These are phyloP conservation scores for Penicillium crystallinum DNA, from an alignment of 495 filamentous ascomycete species.

Conservation along the genomic window DNA sequence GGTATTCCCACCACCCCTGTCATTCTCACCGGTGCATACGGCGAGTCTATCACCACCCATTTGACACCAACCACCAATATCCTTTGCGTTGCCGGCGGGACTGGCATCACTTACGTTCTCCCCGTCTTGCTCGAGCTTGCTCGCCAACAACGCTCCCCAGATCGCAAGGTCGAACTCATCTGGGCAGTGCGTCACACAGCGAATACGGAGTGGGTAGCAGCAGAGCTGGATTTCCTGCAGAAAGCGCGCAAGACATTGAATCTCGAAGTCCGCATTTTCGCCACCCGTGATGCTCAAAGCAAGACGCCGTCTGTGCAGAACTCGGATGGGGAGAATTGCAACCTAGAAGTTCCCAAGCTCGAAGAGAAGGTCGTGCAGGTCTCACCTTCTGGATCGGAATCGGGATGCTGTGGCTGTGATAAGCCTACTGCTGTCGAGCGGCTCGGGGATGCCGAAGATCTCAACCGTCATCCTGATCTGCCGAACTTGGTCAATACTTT, in stretches of 20 bases:
- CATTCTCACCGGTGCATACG: conserved; percentile 56
- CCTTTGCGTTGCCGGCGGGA: conserved; percentile 59
- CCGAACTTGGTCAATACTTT: conserved; percentile 24
- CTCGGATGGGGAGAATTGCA: conserved; percentile 1
- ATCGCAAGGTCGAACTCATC: conserved; percentile 49
- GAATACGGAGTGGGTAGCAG: conserved; percentile 52
- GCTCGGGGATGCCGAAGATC: conserved; percentile 9
- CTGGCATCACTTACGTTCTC: conserved; percentile 58
- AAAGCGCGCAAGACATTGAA: conserved; percentile 30
- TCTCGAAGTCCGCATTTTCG: conserved; percentile 49
- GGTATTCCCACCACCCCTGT: conserved; percentile 37
- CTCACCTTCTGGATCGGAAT: conserved; percentile 1
- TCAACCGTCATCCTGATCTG: conserved; percentile 27
- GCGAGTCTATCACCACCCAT: conserved; percentile 40
- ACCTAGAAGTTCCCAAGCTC: neutral
- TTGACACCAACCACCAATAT: conserved; percentile 46
- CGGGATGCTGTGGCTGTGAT: conserved; percentile 9
- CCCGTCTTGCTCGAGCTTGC: conserved; percentile 47
- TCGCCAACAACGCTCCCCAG: conserved; percentile 20
- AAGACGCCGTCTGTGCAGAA: conserved; percentile 1
- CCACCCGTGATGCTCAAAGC: conserved; percentile 39
- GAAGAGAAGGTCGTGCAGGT: conserved; percentile 8
- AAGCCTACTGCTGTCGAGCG: conserved; percentile 6
- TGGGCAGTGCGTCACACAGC: conserved; percentile 54
- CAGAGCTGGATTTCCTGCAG: conserved; percentile 48